Evolutionary conservation across 1,284 basidiomycete species (phyloP).

Genomic region (Leucoagaricus sp.): DNA sequence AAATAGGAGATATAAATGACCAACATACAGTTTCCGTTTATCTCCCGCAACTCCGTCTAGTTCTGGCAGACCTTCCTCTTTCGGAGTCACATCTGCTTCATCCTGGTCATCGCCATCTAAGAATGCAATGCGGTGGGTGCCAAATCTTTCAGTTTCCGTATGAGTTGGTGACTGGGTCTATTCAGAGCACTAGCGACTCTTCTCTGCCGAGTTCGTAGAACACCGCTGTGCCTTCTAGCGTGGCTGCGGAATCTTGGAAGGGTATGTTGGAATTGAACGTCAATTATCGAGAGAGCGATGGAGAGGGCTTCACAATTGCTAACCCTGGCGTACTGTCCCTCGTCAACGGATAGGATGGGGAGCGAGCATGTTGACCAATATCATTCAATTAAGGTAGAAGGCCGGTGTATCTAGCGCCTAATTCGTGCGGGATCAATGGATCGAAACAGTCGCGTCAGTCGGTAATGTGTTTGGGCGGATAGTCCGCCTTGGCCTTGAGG

Average conservation of each 20-base stretch:
- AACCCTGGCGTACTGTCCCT: slow-evolving; percentile 25
- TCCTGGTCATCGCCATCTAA: slow-evolving; percentile 36
- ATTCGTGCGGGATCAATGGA: slow-evolving; percentile 55
- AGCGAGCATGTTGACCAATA: slow-evolving; percentile 32
- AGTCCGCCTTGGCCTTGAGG: slow-evolving; percentile 78
- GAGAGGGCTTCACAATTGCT: slow-evolving; percentile 26
- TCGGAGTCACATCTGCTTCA: slow-evolving; percentile 29
- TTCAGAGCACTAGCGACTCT: slow-evolving; percentile 18
- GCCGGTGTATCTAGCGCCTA: slow-evolving; percentile 35
- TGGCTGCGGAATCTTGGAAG: slow-evolving; percentile 72
- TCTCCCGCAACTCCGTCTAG: slow-evolving; percentile 48
- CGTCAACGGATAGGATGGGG: slow-evolving; percentile 30
- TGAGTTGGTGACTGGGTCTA: slow-evolving; percentile 20
- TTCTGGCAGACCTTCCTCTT: slow-evolving; percentile 30
- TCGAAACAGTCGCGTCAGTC: slow-evolving; percentile 82
- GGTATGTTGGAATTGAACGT: slow-evolving; percentile 37
- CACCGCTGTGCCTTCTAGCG: slow-evolving; percentile 69
- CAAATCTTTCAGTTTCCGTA: slow-evolving; percentile 43
- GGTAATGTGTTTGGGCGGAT: slow-evolving; percentile 84
- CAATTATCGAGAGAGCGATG: slow-evolving; percentile 23
- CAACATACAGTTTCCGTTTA: slow-evolving; percentile 66
- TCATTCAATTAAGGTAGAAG: slow-evolving; percentile 36
- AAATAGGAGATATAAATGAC: neutral
- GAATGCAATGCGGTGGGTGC: slow-evolving; percentile 31
- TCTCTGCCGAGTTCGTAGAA: slow-evolving; percentile 61